These are phyloP conservation scores for Neopestalotiopsis rosae DNA, from an alignment of 2,329 filamentous ascomycete species.

Conservation along the genomic window DNA sequence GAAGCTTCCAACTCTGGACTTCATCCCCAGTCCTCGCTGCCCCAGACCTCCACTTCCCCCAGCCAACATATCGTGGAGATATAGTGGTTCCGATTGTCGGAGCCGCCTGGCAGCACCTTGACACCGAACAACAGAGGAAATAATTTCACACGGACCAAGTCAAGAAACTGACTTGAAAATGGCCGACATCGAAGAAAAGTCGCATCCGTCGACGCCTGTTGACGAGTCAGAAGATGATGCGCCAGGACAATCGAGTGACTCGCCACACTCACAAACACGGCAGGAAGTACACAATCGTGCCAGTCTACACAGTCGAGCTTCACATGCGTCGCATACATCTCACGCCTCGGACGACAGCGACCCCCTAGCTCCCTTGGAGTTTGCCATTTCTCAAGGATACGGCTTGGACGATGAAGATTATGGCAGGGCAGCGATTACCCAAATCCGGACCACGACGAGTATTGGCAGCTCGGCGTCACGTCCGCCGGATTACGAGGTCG, in stretches of 20 bases:
- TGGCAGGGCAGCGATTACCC: constrained; percentile 49
- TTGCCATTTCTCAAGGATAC: constrained; percentile 28
- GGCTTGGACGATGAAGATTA: constrained; percentile 41
- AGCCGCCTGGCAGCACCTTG: neutral
- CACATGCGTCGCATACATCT: neutral
- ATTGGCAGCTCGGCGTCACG: constrained; percentile 48
- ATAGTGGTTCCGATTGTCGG: constrained; percentile 1
- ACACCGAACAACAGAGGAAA: neutral
- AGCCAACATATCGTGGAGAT: neutral
- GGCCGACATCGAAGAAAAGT: neutral
- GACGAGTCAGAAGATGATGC: neutral
- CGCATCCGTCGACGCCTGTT: neutral
- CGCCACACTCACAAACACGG: neutral
- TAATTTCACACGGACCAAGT: neutral
- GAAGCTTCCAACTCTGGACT: neutral
- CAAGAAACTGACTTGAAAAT: neutral
- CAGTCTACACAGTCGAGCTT: neutral
- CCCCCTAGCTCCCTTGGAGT: constrained; percentile 31
- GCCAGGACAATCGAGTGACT: neutral
- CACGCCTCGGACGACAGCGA: constrained; percentile 34
- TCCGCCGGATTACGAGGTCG: constrained; percentile 71
- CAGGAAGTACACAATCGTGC: neutral
- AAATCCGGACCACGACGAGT: constrained; percentile 47
- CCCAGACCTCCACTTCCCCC: neutral
- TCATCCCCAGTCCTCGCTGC: neutral